Evolutionary conservation across 73 alveolate species (phyloP).

Genomic region (Paramecium biaurelia): DNA sequence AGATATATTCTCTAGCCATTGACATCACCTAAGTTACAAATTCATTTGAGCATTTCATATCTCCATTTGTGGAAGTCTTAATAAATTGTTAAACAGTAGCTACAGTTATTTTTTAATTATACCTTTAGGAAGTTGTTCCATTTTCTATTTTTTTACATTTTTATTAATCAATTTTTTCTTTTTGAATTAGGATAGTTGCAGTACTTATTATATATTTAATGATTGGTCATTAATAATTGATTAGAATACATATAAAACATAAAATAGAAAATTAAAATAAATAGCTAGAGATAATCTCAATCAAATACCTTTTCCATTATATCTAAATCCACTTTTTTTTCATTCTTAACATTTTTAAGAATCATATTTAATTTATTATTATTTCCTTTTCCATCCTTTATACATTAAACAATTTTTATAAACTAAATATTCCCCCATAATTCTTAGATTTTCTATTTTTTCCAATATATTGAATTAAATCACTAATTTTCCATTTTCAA

Average conservation of each 20-base stretch:
- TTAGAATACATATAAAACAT: neutral
- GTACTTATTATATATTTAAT: neutral
- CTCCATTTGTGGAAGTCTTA: neutral
- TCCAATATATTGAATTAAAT: neutral
- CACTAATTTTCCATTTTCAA: neutral
- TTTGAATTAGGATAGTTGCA: conserved; percentile 26
- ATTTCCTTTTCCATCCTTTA: neutral
- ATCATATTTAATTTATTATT: neutral
- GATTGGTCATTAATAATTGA: neutral
- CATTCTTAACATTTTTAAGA: neutral
- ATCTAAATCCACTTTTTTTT: neutral
- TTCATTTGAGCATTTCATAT: conserved; percentile 46
- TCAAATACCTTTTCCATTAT: neutral
- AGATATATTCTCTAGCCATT: conserved; percentile 49
- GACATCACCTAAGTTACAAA: conserved; percentile 41
- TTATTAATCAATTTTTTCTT: neutral
- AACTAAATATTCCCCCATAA: neutral
- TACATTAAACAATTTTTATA: neutral
- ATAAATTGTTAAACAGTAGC: conserved; percentile 53
- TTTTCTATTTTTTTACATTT: neutral
- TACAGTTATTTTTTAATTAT: neutral
- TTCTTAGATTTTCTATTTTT: neutral
- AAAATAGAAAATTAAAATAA: neutral
- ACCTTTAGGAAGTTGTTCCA: conserved; percentile 56
- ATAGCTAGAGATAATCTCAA: neutral